These are phyloP conservation scores for Pseudoperonospora humuli DNA, from an alignment of 352 stramenopile species.

Conservation along the genomic window DNA sequence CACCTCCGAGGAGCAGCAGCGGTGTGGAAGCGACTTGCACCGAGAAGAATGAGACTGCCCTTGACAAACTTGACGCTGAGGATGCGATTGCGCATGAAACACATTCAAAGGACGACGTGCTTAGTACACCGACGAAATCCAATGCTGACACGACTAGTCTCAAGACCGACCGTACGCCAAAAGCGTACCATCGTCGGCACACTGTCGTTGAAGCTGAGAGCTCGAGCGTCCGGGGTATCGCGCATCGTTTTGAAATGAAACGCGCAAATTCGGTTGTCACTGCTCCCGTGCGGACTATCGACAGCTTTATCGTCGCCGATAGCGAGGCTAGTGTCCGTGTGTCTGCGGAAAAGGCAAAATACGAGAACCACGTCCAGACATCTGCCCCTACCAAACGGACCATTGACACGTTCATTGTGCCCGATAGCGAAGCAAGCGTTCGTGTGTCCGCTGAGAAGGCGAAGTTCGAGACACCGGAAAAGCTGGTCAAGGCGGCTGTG, in stretches of 20 bases:
- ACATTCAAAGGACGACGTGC: background rate
- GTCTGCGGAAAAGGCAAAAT: slow-evolving; percentile 24
- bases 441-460: slow-evolving; percentile 24
- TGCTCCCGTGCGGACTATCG: slow-evolving; percentile 21
- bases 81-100: slow-evolving; percentile 1
- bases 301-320: slow-evolving; percentile 25
- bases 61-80: background rate
- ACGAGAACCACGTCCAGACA: slow-evolving; percentile 17
- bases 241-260: slow-evolving; percentile 57
- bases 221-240: slow-evolving; percentile 37
- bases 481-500: slow-evolving; percentile 17
- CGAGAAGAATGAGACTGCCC: slow-evolving; percentile 1
- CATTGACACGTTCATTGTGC: slow-evolving; percentile 25
- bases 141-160: background rate
- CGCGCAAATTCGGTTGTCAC: slow-evolving; percentile 43
- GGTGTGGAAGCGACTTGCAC: background rate
- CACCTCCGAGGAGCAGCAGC: background rate
- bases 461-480: slow-evolving; percentile 33
- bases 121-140: slow-evolving; percentile 8
- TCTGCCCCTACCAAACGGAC: slow-evolving; percentile 18
- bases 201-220: slow-evolving; percentile 10
- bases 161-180: background rate
- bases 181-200: slow-evolving; percentile 10
- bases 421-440: slow-evolving; percentile 19
- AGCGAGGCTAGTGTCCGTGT: slow-evolving; percentile 27